A percentile compares a stretch with the other conserved stretches of the same genome.
These are phyloP conservation scores for Xylaria cubensis DNA, from an alignment of 495 filamentous ascomycete species.

Conservation along the genomic window DNA sequence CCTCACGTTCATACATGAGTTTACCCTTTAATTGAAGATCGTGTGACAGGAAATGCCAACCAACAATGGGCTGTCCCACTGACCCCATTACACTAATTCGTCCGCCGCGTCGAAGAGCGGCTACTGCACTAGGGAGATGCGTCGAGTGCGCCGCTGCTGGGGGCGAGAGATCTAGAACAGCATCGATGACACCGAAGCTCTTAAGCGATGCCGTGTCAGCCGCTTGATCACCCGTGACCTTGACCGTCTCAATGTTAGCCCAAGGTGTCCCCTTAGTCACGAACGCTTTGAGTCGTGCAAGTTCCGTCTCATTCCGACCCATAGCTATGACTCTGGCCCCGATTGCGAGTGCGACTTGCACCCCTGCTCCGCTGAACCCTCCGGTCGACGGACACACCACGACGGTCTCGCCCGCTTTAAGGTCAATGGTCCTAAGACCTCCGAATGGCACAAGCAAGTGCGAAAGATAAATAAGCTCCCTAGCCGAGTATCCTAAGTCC, in stretches of 20 bases:
- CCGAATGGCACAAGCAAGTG: slow-evolving; percentile 37
- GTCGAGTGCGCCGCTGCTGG: slow-evolving; percentile 13
- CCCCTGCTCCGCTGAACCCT: slow-evolving; percentile 51
- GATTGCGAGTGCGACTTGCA: slow-evolving; percentile 54
- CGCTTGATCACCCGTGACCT: slow-evolving; percentile 17
- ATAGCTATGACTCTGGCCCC: slow-evolving; percentile 58
- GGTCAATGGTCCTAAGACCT: slow-evolving; percentile 53
- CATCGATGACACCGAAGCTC: slow-evolving; percentile 16
- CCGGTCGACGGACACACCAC: slow-evolving; percentile 59
- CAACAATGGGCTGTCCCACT: slow-evolving; percentile 19
- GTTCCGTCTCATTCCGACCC: slow-evolving; percentile 48
- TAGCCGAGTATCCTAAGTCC: slow-evolving; percentile 14
- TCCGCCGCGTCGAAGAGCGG: slow-evolving; percentile 21
- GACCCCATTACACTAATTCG: slow-evolving; percentile 25
- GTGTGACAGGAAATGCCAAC: slow-evolving; percentile 29
- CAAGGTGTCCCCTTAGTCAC: slow-evolving; percentile 12
- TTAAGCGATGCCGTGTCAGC: slow-evolving; percentile 13
- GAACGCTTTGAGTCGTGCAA: slow-evolving; percentile 28
- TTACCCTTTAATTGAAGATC: slow-evolving; percentile 44
- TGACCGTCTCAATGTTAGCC: slow-evolving; percentile 20
- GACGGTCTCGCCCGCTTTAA: slow-evolving; percentile 57
- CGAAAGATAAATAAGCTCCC: slow-evolving; percentile 17
- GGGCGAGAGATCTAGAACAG: slow-evolving; percentile 21
- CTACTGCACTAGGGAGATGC: slow-evolving; percentile 19
- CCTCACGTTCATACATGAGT: slow-evolving; percentile 44